Base-by-base conservation (phyloP, 768 basidiomycete genomes). In the Flagelloscypha sp. region DNA sequence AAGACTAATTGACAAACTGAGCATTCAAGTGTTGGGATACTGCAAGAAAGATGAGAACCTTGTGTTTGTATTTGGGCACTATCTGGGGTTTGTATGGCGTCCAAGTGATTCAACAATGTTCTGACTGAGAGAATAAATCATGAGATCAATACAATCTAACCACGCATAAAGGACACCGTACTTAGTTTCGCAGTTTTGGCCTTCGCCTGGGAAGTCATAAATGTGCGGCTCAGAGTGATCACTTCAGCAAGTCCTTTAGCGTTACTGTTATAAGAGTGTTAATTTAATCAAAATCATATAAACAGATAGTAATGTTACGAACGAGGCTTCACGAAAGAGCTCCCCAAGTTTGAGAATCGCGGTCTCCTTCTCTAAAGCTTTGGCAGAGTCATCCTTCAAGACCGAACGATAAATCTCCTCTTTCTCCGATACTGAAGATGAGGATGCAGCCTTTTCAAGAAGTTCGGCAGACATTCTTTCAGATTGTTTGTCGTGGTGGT, bases 101-200 rank as follows among this genome's bases (percentile, higher is more conserved):
- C 69, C 68, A 99, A 97, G 63, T 82, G 84, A 56, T 85, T 85
- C 48, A 98, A 85, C 29, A 99, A 71, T 9, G 92, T 94, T 27
- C 94, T 80, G 61, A 97, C 92, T 95, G 43, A 16, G 24, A 13
- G 2, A 16, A 21, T n/a, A 27, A 22, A 13, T 19, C 17, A 46
- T 38, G 13, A 29, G 23, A 32, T n/a, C n/a, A 30, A 11, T 33
- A 21, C 9, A 16, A 6, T 30, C 1, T 17, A 31, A 3, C 16
- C 18, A 33, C 12, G 16, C 30, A 7, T 3, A 20, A 25, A 27
- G 21, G 11, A 15, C 18, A 32, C 40, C 80, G 47, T 43, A 90
- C 90, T 94, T 44, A 97, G 76, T 62, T 94, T 94, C 3, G 92
- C 92, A 0, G 94, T 95, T 60, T 97, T 95, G 1, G 92, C 93